Conservation (phyloP, 2,329 filamentous ascomycete species). For the Xylaria sp. region DNA sequence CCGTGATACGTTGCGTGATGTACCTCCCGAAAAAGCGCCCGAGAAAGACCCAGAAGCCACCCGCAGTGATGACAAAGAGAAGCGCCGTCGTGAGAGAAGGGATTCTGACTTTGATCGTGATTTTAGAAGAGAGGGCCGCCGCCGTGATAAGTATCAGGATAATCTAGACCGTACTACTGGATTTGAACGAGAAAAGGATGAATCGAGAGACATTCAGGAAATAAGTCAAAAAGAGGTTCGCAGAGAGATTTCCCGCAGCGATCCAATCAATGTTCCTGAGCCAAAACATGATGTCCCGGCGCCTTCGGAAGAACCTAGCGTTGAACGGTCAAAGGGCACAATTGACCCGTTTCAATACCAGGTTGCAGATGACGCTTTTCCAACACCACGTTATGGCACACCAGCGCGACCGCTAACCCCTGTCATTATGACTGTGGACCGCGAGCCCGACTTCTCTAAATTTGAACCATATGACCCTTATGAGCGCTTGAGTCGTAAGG, state of each 20-base stretch:
- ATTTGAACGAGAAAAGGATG: slow-evolving; percentile 40
- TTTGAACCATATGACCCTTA: slow-evolving; percentile 45
- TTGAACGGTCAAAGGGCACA: slow-evolving; percentile 47
- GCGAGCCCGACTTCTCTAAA: slow-evolving; percentile 62
- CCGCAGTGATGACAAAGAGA: slow-evolving; percentile 41
- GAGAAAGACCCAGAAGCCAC: slow-evolving; percentile 41
- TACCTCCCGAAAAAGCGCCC: slow-evolving; percentile 43
- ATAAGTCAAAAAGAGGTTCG: slow-evolving; percentile 49
- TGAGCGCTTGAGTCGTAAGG: slow-evolving; percentile 60
- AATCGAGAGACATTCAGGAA: slow-evolving; percentile 36
- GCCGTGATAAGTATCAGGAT: slow-evolving; percentile 46
- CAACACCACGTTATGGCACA: slow-evolving; percentile 56
- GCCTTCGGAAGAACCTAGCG: slow-evolving; percentile 43
- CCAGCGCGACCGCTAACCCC: slow-evolving; percentile 60
- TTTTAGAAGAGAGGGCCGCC: slow-evolving; percentile 40
- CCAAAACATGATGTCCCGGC: slow-evolving; percentile 46
- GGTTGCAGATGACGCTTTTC: slow-evolving; percentile 64
- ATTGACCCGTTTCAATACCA: slow-evolving; percentile 71
- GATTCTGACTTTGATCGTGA: slow-evolving; percentile 38
- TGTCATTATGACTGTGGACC: slow-evolving; percentile 64
- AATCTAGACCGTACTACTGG: slow-evolving; percentile 48
- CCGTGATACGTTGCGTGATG: slow-evolving; percentile 48
- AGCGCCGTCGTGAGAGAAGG: slow-evolving; percentile 39
- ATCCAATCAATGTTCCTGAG: slow-evolving; percentile 36
- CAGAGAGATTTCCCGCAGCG: slow-evolving; percentile 37